These are phyloP conservation scores for Collybia mongolica DNA, from an alignment of 768 basidiomycete genomes.

Conservation along the genomic window DNA sequence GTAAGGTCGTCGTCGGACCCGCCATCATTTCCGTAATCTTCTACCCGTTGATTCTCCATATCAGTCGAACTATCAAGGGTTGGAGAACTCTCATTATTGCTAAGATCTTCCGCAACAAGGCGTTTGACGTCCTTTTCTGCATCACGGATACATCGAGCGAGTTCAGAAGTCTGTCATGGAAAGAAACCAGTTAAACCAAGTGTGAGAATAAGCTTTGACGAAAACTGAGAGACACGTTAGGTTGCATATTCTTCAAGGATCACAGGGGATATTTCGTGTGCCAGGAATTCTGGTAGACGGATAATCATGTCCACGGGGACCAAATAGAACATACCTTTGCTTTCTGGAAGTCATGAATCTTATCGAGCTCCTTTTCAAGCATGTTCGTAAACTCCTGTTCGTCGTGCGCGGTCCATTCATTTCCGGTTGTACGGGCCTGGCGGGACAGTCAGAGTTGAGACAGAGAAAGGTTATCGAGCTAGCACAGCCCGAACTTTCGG, in stretches of 20 bases:
- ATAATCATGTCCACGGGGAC: neutral
- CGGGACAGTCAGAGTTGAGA: conserved; percentile 8
- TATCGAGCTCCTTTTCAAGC: conserved; percentile 86
- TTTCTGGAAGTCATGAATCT: conserved; percentile 93
- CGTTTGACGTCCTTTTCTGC: conserved; percentile 81
- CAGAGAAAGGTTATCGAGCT: neutral
- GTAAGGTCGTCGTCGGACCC: conserved; percentile 70
- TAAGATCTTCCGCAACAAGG: conserved; percentile 63
- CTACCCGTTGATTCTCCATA: conserved; percentile 54
- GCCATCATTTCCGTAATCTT: conserved; percentile 54
- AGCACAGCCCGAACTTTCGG: too few relatives aligned
- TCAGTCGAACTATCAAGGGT: conserved; percentile 34
- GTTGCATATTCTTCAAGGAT: neutral
- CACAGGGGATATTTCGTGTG: neutral
- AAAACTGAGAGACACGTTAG: too few relatives aligned
- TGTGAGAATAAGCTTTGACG: neutral
- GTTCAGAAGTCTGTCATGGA: conserved; percentile 67
- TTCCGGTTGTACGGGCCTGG: conserved; percentile 43
- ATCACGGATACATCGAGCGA: conserved; percentile 75
- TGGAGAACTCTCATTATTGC: conserved; percentile 15
- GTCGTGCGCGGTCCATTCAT: conserved; percentile 72
- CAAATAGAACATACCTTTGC: conserved; percentile 56
- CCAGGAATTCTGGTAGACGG: neutral
- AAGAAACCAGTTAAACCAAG: neutral
- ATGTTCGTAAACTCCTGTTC: conserved; percentile 79